Evolutionary conservation across 177 flowering plant species (phyloP), one percentile per base, ranked within the genome.

Genomic region (Vitis hybrid): DNA sequence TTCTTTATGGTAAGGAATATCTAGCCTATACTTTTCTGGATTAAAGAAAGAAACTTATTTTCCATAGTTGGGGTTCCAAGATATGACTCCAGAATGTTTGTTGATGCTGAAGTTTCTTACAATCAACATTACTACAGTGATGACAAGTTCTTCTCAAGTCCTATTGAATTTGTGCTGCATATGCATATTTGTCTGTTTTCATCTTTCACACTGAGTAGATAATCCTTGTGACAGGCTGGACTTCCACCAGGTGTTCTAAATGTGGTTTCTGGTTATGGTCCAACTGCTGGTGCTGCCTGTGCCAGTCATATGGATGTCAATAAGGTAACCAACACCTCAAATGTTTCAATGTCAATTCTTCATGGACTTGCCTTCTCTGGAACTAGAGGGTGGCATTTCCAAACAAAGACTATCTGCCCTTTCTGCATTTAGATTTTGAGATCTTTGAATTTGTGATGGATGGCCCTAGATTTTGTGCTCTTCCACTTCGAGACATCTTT

Each of bases 261-360:
- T 80, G 78, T 92, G 12, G 78, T 94, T 73, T 83, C 93, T 70
- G 97, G 97, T 3, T 91, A 72, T 75, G 97, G 97, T 57, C 81
- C 86, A 20, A 87, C 94, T 68, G 97, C 92, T 74, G 98, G 97
- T 65, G 90, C 93, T 34, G 88, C 97, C 54, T 82, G 90, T 71
- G 86, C 90, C 69, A 80, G 86, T 73, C 98, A 92, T 69, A 92
- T 94, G 98, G 91, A 89, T 52, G 92, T 94, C 45, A 94, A 94
- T 74, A 92, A 94, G 90, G 98, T 92, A 79, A 29, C 49, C 16
- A 12, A 26, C 15, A 26, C 29, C 29, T 59, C 49, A 29, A 18
- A 18, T 39, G 14, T 7, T 5, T 18, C 1, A 15, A 20, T 29
- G 19, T 5, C 10, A 31, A 34, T 34, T 5, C 10, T 62, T 63